phyloP scores from a whole-genome alignment of 495 filamentous ascomycete species.

The Penicillium herquei region DNA sequence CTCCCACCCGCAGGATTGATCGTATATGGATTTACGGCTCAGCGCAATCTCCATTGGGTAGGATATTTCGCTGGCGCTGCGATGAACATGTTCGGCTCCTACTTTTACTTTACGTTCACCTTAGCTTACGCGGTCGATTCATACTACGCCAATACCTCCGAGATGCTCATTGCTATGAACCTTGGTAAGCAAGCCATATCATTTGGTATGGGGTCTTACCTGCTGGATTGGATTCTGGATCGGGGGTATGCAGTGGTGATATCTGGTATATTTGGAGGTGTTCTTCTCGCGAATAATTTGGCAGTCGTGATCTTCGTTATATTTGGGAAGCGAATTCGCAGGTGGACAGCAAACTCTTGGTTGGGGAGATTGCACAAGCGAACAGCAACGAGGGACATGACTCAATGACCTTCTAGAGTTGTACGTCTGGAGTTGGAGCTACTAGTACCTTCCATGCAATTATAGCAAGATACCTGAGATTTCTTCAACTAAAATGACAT shows the following conservation, averaged over 20 bases:
- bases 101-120: slow-evolving; percentile 61
- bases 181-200: slow-evolving; percentile 64
- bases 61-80: slow-evolving; percentile 54
- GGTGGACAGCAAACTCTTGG: slow-evolving; percentile 50
- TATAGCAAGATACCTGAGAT: too few species aligned
- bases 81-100: slow-evolving; percentile 51
- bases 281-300: slow-evolving; percentile 58
- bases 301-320: slow-evolving; percentile 54
- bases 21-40: slow-evolving; percentile 54
- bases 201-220: slow-evolving; percentile 59
- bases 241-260: slow-evolving; percentile 59
- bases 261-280: slow-evolving; percentile 53
- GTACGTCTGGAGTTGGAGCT: too few species aligned
- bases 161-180: slow-evolving; percentile 70
- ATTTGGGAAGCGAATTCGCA: slow-evolving; percentile 56
- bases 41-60: slow-evolving; percentile 54
- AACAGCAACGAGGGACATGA: slow-evolving; percentile 36
- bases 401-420: slow-evolving; percentile 20
- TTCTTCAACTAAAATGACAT: too few species aligned
- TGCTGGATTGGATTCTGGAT: slow-evolving; percentile 57
- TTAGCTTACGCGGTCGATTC: slow-evolving; percentile 59
- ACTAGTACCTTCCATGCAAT: too few species aligned
- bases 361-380: slow-evolving; percentile 49
- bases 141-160: slow-evolving; percentile 55
- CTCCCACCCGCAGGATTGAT: slow-evolving; percentile 54